Conservation (phyloP, 2,329 filamentous ascomycete species). For the Harringtonia aguacate region DNA sequence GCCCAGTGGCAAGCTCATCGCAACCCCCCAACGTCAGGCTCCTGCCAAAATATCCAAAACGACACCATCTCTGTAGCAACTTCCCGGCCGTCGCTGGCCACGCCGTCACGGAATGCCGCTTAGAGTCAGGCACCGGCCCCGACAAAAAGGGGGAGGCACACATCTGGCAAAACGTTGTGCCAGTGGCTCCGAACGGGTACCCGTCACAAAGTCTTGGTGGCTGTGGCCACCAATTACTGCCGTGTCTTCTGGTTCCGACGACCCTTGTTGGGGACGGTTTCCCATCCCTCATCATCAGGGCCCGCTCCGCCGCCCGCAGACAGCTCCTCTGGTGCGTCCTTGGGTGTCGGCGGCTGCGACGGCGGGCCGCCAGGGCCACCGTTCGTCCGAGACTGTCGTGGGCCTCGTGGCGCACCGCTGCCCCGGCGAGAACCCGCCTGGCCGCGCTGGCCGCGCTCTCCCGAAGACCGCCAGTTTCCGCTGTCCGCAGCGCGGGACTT, state of each 20-base stretch:
- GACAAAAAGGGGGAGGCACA: too few relatives aligned
- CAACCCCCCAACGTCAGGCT: too few relatives aligned
- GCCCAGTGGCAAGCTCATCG: too few relatives aligned
- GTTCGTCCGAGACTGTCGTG: slow-evolving; percentile 37
- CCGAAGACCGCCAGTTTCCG: slow-evolving; percentile 46
- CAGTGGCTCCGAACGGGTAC: too few relatives aligned
- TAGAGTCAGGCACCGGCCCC: too few relatives aligned
- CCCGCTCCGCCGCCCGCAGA: slow-evolving; percentile 17
- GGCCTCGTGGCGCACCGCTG: slow-evolving; percentile 17
- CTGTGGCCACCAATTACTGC: background rate
- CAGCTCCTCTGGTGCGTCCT: slow-evolving; percentile 18
- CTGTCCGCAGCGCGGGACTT: slow-evolving; percentile 48
- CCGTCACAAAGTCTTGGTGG: too few relatives aligned
- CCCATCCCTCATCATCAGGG: slow-evolving; percentile 52
- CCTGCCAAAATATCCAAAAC: slow-evolving; percentile 5
- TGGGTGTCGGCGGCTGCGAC: slow-evolving; percentile 19
- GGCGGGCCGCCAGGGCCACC: slow-evolving; percentile 25
- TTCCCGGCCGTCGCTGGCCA: background rate
- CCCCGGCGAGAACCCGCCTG: slow-evolving; percentile 31
- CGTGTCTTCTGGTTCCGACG: slow-evolving; percentile 22
- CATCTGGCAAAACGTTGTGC: too few relatives aligned
- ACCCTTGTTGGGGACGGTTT: slow-evolving; percentile 38
- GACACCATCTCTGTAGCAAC: background rate
- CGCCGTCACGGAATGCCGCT: too few relatives aligned
- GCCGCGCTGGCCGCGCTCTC: slow-evolving; percentile 37